Base-by-base conservation (phyloP, 345 rosid genomes). In the Raphanus sativus region DNA sequence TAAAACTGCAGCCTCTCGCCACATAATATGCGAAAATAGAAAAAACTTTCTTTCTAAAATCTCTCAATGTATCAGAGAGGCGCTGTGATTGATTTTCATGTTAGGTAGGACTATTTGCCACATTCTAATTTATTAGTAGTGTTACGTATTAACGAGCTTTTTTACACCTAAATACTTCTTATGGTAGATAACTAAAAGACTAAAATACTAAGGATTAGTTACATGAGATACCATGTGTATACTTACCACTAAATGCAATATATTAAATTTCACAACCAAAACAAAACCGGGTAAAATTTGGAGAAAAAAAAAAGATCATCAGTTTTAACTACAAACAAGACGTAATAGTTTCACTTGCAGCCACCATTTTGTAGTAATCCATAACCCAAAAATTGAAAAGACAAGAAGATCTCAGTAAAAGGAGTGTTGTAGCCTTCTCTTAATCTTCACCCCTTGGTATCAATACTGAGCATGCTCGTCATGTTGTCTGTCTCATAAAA, bases 381-480 rank as follows among this genome's bases (percentile, higher is more conserved):
- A 48, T 59, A 61, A 71, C 11, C 33, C 12, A 62, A 45, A 45
- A 12, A 0, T 52, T 61, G 45, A 42, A 15, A 11, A 40, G 13
- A 29, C 29, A 45, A 61, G 30, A 29, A 61, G 30, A 45, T 29
- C 30, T 48, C 15, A 50, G 62, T 29, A 21, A 17, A 62, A 63
- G 11, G 12, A 56, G 28, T 56, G 13, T 56, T 21, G 61, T 3
- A 56, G 61, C 61, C 61, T 34, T 56, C 61, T 56, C 61, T 8
- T 54, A 8, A 52, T 52, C 52, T 11, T 50, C 36, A 24, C 59
- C 26, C 65, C 59, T 29, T 67, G 3, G 71, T 65, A 15, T 26
- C 40, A 36, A 54, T 36, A 65, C 8, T 15, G 42, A 29, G 33
- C 45, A 66, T 16, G 28, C 55, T 52, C 70, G 64, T 73, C 63